phyloP scores from a whole-genome alignment of 805 yeast genomes.

The Maudiozyma barnettii region DNA sequence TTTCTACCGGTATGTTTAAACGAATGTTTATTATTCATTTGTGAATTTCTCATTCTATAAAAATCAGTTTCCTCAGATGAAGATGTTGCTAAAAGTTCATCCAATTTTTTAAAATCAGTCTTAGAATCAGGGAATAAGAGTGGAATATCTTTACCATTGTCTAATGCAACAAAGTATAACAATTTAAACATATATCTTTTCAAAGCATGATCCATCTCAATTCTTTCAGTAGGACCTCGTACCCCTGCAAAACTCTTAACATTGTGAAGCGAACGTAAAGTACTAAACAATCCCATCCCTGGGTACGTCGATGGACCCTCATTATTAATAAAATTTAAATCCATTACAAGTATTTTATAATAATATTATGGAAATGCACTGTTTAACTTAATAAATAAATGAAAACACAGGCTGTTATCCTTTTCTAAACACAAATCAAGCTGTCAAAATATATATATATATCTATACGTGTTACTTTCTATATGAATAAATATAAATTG shows the following conservation, averaged over 20 bases:
- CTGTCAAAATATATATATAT: no score
- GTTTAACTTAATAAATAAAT: background rate
- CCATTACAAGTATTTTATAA: background rate
- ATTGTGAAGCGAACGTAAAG: slow-evolving; percentile 15
- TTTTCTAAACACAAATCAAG: background rate
- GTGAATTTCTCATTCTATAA: slow-evolving; percentile 4
- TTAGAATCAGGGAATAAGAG: slow-evolving; percentile 24
- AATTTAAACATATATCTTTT: slow-evolving; percentile 19
- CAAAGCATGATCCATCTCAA: slow-evolving; percentile 20
- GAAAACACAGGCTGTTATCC: background rate
- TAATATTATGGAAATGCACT: background rate
- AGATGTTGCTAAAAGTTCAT: slow-evolving; percentile 8
- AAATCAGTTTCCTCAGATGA: slow-evolving; percentile 9
- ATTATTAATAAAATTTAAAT: background rate
- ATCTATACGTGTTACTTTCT: no score
- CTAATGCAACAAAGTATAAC: slow-evolving; percentile 29
- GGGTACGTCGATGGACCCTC: background rate
- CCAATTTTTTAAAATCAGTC: slow-evolving; percentile 13
- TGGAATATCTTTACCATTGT: slow-evolving; percentile 32
- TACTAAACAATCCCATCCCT: background rate
- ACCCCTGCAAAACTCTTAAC: slow-evolving; percentile 12
- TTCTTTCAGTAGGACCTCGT: slow-evolving; percentile 24
- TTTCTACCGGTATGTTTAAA: slow-evolving; percentile 47
- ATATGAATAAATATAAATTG: no score
- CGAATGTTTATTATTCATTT: slow-evolving; percentile 9